These are phyloP conservation scores for Colletotrichum somersetense DNA, from an alignment of 2,329 filamentous ascomycete genomes.

Conservation along the genomic window DNA sequence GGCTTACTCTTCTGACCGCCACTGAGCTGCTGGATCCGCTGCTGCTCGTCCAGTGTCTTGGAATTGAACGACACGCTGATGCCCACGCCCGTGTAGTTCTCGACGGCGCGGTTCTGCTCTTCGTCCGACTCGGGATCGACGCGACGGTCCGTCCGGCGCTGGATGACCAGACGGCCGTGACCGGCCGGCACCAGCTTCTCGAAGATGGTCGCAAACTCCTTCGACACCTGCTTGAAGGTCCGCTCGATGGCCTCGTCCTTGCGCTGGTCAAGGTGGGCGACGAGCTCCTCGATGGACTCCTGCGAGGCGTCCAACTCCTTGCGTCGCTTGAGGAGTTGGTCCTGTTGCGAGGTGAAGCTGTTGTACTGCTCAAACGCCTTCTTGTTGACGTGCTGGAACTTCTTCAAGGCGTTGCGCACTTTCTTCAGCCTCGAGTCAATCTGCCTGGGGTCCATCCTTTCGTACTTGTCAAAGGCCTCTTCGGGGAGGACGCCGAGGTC, in stretches of 20 bases:
- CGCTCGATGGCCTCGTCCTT: constrained; percentile 99
- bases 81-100: constrained; percentile 96
- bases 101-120: constrained; percentile 78
- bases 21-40: constrained; percentile 95
- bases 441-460: constrained; percentile 81
- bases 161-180: constrained; percentile 91
- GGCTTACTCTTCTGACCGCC: constrained; percentile 95
- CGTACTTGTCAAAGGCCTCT: constrained; percentile 92
- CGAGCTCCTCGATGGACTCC: constrained; percentile 89
- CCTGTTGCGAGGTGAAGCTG: constrained; percentile 93
- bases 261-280: constrained; percentile 90
- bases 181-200: constrained; percentile 95
- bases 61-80: constrained; percentile 99
- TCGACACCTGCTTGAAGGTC: constrained; percentile 97
- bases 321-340: constrained; percentile 85
- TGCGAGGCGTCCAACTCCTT: constrained; percentile 90
- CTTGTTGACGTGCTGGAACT: constrained; percentile 98
- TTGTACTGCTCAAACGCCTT: constrained; percentile 99
- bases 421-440: constrained; percentile 82
- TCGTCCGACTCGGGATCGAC: constrained; percentile 71
- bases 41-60: constrained; percentile 94
- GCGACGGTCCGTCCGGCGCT: constrained; percentile 84
- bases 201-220: constrained; percentile 93
- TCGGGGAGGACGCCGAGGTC: constrained; percentile 94
- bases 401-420: constrained; percentile 92